A percentile compares a stretch with the other conserved stretches of the same genome.
Evolutionary conservation across 805 yeast genomes (phyloP).

Genomic region (Saccharomycopsis schoenii): DNA sequence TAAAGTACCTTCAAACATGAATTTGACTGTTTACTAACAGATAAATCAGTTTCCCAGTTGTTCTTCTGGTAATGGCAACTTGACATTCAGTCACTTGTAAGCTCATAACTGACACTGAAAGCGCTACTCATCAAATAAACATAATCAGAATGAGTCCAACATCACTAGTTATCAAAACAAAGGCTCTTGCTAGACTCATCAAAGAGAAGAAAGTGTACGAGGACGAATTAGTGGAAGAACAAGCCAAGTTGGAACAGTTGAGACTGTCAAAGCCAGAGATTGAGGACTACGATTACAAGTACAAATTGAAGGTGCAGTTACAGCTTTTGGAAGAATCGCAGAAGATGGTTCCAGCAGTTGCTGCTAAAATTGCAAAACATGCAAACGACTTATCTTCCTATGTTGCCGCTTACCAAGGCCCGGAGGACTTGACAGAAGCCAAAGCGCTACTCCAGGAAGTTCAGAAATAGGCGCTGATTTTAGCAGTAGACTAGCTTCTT

Average conservation of each 20-base stretch:
- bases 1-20: too few relatives aligned
- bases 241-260: slow-evolving; percentile 37
- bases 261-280: slow-evolving; percentile 30
- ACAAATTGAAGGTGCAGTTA: slow-evolving; percentile 49
- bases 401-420: background rate
- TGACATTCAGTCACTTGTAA: too few relatives aligned
- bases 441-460: background rate
- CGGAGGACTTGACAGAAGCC: slow-evolving; percentile 3
- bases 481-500: too few relatives aligned
- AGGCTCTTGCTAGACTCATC: slow-evolving; percentile 56
- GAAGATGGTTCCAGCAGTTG: slow-evolving; percentile 40
- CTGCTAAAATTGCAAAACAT: slow-evolving; percentile 33
- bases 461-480: background rate
- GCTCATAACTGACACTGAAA: too few relatives aligned
- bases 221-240: slow-evolving; percentile 48
- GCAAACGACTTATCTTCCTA: slow-evolving; percentile 27
- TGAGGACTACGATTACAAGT: slow-evolving; percentile 34
- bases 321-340: slow-evolving; percentile 47
- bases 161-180: slow-evolving; percentile 51
- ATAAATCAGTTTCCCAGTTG: too few relatives aligned
- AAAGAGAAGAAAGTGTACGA: slow-evolving; percentile 58
- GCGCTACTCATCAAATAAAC: background rate
- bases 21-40: too few relatives aligned
- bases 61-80: too few relatives aligned
- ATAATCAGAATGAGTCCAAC: slow-evolving; percentile 15